Base-by-base conservation (phyloP, 2,329 filamentous ascomycete species). In the Colletotrichum tofieldiae region DNA sequence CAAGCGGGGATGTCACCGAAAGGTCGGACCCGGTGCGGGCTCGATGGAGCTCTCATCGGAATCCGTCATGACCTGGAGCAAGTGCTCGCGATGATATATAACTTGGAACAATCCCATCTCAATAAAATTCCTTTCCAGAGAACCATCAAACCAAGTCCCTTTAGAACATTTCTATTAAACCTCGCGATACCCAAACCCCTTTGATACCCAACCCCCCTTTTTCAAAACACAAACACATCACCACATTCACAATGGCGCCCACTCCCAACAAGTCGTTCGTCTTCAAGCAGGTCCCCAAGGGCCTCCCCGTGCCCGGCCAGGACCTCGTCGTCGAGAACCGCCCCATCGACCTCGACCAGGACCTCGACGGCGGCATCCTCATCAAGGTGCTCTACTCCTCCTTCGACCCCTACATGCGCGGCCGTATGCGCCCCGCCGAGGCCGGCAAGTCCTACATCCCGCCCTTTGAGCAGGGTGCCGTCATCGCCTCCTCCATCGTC, bases 381-480 rank as follows among this genome's bases (percentile, higher is more conserved):
- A 83, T 92, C 75, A 89, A 94, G 84, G 89, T 93, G 76, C 88
- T 92, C 78, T 94, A 93, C 81, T 86, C 91, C 75, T 95, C 93
- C 51, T 93, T 93, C 83, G 94, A 97, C 82, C 94, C 94, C 2
- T 97, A 97, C 85, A 90, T 93, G 86, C 93, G 95, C 69, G 93
- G 93, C 73, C 89, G 90, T 76, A 95, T 97, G 93, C 91, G 94
- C 59, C 82, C 86, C 59, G 79, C 93, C 8, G 81, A 85, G 45
- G 77, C 84, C 79, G 70, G 70, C 59, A 90, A 93, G 83, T 94
- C 93, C 12, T 96, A 95, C 85, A 80, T 86, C 29, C 85, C 91
- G 1, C 82, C 92, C 2, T 94, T 91, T 78, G 79, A 86, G 20
- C 81, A 93, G 58, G 86, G 87, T 79, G 82, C 89, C 76, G 89